Conservation (phyloP, 2,329 filamentous ascomycete species). For the Calonectria honghensis region DNA sequence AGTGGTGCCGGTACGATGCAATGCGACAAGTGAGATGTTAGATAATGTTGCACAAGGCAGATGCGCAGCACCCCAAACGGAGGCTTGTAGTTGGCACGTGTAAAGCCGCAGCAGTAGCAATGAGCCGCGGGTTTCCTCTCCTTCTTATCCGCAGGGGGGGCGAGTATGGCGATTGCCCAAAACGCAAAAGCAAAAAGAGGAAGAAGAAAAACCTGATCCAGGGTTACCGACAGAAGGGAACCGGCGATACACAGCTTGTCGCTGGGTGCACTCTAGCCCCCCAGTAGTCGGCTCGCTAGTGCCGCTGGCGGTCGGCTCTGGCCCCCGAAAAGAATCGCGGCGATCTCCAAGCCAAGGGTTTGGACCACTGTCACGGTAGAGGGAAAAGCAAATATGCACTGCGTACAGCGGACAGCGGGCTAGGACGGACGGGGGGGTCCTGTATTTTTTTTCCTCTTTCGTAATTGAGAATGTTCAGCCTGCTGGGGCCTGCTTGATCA, state of each 20-base stretch:
- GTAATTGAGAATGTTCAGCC: slow-evolving; percentile 16
- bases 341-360: slow-evolving; percentile 36
- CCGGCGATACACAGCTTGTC: slow-evolving; percentile 20
- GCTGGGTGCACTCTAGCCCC: slow-evolving; percentile 23
- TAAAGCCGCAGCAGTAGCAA: slow-evolving; percentile 16
- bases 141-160: slow-evolving; percentile 7
- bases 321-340: slow-evolving; percentile 27
- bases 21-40: slow-evolving; percentile 31
- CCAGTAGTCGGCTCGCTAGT: slow-evolving; percentile 24
- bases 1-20: slow-evolving; percentile 31
- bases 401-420: slow-evolving; percentile 9
- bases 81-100: slow-evolving; percentile 36
- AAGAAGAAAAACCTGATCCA: slow-evolving; percentile 11
- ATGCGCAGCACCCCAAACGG: slow-evolving; percentile 17
- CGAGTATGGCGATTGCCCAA: slow-evolving; percentile 8
- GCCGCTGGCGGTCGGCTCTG: slow-evolving; percentile 23
- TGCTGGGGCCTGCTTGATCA: slow-evolving; percentile 3
- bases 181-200: slow-evolving; percentile 1
- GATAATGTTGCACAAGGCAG: slow-evolving; percentile 35
- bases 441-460: slow-evolving; percentile 22
- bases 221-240: slow-evolving; percentile 38
- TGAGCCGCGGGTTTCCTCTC: slow-evolving; percentile 30
- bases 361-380: slow-evolving; percentile 39
- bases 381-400: slow-evolving; percentile 37
- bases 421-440: slow-evolving; percentile 1